A percentile compares a stretch with the other conserved stretches of the same genome.
phyloP scores from a whole-genome alignment of 768 basidiomycete species.

The Lyophyllum decastes region DNA sequence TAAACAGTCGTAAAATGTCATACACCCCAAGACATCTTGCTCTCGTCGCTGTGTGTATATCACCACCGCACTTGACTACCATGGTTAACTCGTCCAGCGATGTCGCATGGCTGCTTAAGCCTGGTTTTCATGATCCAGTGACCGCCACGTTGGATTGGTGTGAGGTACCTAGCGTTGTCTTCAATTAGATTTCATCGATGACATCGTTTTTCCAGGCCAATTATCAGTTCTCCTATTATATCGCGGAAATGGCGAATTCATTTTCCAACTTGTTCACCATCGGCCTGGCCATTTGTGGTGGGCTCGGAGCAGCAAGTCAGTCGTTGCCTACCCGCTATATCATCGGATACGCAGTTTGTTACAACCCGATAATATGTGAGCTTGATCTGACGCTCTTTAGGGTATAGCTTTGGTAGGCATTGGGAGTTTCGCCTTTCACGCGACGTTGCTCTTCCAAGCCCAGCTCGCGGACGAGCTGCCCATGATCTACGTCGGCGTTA shows the following conservation, averaged over 20 bases:
- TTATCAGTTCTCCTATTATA: slow-evolving; percentile 75
- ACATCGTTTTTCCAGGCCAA: slow-evolving; percentile 50
- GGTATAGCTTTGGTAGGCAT: slow-evolving; percentile 72
- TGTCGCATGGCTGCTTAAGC: slow-evolving; percentile 33
- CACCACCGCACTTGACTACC: slow-evolving; percentile 7
- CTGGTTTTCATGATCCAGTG: slow-evolving; percentile 62
- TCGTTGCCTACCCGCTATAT: slow-evolving; percentile 43
- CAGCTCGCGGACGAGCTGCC: slow-evolving; percentile 84
- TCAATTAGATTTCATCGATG: neutral
- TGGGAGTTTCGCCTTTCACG: slow-evolving; percentile 80
- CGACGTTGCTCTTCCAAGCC: slow-evolving; percentile 71
- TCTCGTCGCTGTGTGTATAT: neutral
- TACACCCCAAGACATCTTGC: neutral
- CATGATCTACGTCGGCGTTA: slow-evolving; percentile 74
- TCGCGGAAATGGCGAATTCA: slow-evolving; percentile 78
- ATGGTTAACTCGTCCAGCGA: slow-evolving; percentile 38
- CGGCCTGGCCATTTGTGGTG: slow-evolving; percentile 50
- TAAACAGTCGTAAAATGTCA: slow-evolving; percentile 1
- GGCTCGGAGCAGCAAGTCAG: slow-evolving; percentile 33
- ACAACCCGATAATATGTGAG: neutral
- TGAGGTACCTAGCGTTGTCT: slow-evolving; percentile 44
- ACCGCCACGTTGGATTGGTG: slow-evolving; percentile 79
- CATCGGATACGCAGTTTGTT: slow-evolving; percentile 41
- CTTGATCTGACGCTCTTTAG: slow-evolving; percentile 30
- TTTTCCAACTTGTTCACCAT: slow-evolving; percentile 71